Evolutionary conservation across 2,329 filamentous ascomycete genomes (phyloP).

Genomic region (Knufia petricola): DNA sequence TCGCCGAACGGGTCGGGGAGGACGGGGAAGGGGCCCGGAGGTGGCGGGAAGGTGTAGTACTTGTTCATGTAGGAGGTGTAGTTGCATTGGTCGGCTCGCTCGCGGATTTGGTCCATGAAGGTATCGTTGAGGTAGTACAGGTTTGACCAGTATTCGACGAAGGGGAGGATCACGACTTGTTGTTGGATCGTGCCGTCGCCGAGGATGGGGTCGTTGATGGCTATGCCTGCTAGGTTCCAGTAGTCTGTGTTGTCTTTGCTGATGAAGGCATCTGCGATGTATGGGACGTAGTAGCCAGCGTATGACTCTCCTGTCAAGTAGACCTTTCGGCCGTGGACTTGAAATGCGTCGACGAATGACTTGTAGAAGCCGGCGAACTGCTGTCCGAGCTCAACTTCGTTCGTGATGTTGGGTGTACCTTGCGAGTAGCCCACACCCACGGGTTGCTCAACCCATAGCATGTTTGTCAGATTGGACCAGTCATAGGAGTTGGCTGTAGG

Average conservation of each 20-base stretch:
- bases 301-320: slow-evolving; percentile 50
- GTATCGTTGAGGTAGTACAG: slow-evolving; percentile 37
- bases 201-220: slow-evolving; percentile 41
- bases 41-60: slow-evolving; percentile 58
- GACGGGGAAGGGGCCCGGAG: slow-evolving; percentile 15
- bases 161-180: slow-evolving; percentile 26
- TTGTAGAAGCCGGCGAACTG: slow-evolving; percentile 45
- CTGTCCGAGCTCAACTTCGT: slow-evolving; percentile 38
- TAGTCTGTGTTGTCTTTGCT: slow-evolving; percentile 55
- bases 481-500: slow-evolving; percentile 58
- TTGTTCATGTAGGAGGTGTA: slow-evolving; percentile 39
- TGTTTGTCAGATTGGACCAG: slow-evolving; percentile 32
- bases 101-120: slow-evolving; percentile 32
- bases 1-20: slow-evolving; percentile 11
- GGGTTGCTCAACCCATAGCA: slow-evolving; percentile 25
- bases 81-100: slow-evolving; percentile 35
- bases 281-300: slow-evolving; percentile 59
- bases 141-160: slow-evolving; percentile 22
- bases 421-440: slow-evolving; percentile 28
- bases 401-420: slow-evolving; percentile 32
- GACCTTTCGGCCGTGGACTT: slow-evolving; percentile 43
- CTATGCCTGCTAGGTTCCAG: slow-evolving; percentile 56
- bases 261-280: slow-evolving; percentile 63
- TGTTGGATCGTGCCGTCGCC: slow-evolving; percentile 31
- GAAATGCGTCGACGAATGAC: slow-evolving; percentile 47